Conservation (phyloP, 2,329 filamentous ascomycete genomes). For the Ophiostoma perfectum region DNA sequence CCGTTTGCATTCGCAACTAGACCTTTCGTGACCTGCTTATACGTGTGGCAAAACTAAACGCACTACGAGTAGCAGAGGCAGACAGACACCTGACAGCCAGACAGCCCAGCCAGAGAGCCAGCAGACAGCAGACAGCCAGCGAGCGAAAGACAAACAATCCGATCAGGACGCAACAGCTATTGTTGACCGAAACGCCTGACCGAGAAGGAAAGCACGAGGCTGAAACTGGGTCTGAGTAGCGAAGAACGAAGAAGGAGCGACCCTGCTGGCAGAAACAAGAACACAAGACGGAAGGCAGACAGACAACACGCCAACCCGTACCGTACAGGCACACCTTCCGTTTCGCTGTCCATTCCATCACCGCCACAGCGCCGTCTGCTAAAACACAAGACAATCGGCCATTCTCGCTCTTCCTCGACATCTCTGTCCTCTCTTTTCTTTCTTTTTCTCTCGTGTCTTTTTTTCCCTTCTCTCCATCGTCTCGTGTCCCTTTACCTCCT, state of each 20-base stretch:
- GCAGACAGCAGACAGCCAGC: too few relatives aligned
- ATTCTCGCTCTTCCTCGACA: neutral
- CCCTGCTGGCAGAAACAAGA: too few relatives aligned
- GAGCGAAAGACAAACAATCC: neutral
- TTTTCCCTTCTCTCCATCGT: neutral
- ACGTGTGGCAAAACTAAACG: neutral
- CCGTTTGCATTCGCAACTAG: too few relatives aligned
- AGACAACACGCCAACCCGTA: neutral
- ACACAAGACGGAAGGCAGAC: neutral
- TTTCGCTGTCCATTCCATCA: constrained; percentile 14
- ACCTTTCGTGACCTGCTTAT: too few relatives aligned
- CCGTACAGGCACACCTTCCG: neutral
- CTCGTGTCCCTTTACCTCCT: constrained; percentile 7
- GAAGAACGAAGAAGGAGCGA: too few relatives aligned
- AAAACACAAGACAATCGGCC: constrained; percentile 10
- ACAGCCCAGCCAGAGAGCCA: too few relatives aligned
- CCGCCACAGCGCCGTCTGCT: constrained; percentile 10
- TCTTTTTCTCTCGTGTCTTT: neutral
- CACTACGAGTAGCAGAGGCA: neutral
- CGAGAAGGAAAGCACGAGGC: neutral
- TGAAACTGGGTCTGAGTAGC: neutral
- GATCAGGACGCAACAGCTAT: neutral
- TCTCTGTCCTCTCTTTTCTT: constrained; percentile 14
- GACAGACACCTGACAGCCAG: too few relatives aligned
- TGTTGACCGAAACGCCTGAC: neutral